Base-by-base conservation (phyloP, 495 filamentous ascomycete species). In the Neurospora africana region DNA sequence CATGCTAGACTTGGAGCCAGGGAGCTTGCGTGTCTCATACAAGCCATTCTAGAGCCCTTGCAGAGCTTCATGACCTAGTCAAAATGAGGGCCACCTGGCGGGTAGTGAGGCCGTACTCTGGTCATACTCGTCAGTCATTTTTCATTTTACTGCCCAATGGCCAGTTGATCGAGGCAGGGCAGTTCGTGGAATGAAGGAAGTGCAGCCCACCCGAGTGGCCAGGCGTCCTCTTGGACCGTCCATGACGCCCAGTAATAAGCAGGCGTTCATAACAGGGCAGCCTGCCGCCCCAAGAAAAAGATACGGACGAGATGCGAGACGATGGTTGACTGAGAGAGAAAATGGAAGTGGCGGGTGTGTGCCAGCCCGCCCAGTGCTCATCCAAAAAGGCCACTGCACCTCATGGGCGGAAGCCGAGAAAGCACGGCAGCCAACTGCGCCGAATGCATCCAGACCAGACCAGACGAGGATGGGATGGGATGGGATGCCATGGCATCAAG, bases 371-470 rank as follows among this genome's bases (percentile, higher is more conserved):
- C 53, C 27, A 65, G 53, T 65, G 53, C 27, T 65, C 27, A 35
- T 27, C 15, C 53, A 33, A 33, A 17, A 65, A 65, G 27, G 27
- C 53, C 53, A 65, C 40, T 43, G 21, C 47, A 61, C 13, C 23
- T 30, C 47, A 61, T 61, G 47, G 47, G 23, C 10, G 23, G 23
- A 33, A 61, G 23, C 53, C 53, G 44, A 70, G 44, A 58, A 71
- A 65, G 36, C 21, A 58, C 47, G 47, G 47, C 47, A 58, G 47
- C 47, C 47, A 23, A 58, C 47, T 58, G 21, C 47, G 6, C 53
- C 27, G 53, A 61, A 61, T 65, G 53, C 53, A 19, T 27, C n/a
- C 69, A 70, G 72, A 70, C 61, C 41, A 69, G 68, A 70, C 68
- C 70, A 73, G 41, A 67, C 47, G 30, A 39, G 21, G 37, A 17